Conservation (phyloP, 1,284 basidiomycete genomes). For the Boletus sp. region DNA sequence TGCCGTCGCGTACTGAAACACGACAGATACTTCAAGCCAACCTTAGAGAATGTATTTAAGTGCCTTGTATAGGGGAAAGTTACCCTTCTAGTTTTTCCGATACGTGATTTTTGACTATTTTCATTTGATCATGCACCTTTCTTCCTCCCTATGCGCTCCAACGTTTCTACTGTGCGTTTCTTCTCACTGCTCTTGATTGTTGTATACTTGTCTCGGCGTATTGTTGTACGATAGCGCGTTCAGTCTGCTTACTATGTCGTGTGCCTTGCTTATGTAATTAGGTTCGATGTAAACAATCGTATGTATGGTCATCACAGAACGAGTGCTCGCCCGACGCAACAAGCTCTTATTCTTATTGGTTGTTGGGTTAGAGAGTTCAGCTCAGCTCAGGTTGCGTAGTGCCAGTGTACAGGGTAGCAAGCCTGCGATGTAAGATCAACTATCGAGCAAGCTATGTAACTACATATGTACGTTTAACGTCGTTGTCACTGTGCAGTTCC, state of each 20-base stretch:
- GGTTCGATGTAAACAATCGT: neutral
- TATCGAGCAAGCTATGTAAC: too few relatives aligned
- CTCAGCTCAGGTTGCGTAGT: too few relatives aligned
- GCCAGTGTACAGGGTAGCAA: too few relatives aligned
- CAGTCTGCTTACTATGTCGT: too few relatives aligned
- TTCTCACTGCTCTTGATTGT: neutral
- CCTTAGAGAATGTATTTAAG: constrained; percentile 4
- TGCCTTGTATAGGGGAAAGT: neutral
- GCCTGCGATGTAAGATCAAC: too few relatives aligned
- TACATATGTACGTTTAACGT: too few relatives aligned
- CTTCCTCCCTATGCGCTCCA: constrained; percentile 7
- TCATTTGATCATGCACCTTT: constrained; percentile 7
- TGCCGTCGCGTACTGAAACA: constrained; percentile 22
- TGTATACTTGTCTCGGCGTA: constrained; percentile 6
- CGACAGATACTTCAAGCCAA: neutral
- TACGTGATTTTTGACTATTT: neutral
- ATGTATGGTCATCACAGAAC: neutral
- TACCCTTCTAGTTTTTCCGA: constrained; percentile 1
- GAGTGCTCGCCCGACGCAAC: too few relatives aligned
- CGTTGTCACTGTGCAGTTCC: too few relatives aligned
- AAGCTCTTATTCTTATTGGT: too few relatives aligned
- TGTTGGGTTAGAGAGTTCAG: too few relatives aligned
- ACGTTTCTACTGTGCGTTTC: constrained; percentile 4
- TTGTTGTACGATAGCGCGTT: constrained; percentile 6
- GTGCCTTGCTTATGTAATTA: constrained; percentile 1